These are phyloP conservation scores for Umbelopsis vinacea DNA, from an alignment of 192 early-diverging fungal species.

Conservation along the genomic window DNA sequence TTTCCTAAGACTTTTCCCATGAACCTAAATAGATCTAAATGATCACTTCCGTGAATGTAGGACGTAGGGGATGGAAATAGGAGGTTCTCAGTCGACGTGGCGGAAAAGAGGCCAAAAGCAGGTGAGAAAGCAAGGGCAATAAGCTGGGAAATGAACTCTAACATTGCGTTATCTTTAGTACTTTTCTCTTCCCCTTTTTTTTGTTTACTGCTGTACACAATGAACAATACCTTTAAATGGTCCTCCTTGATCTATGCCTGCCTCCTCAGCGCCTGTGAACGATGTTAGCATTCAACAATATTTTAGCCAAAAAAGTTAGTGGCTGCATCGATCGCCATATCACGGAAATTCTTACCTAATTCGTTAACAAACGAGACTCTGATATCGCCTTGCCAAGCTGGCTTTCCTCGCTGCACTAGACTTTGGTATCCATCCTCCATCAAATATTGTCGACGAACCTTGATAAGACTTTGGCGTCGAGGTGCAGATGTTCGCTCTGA, in stretches of 20 bases:
- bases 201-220: constrained; percentile 14
- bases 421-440: constrained; percentile 74
- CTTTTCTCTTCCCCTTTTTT: neutral
- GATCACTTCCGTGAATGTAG: constrained; percentile 36
- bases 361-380: constrained; percentile 58
- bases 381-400: constrained; percentile 51
- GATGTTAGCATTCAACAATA: no score
- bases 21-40: constrained; percentile 53
- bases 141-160: constrained; percentile 59
- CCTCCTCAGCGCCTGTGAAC: constrained; percentile 62
- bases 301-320: no score
- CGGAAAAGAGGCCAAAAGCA: constrained; percentile 52
- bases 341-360: constrained; percentile 27
- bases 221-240: constrained; percentile 77
- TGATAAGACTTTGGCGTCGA: constrained; percentile 38
- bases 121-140: constrained; percentile 58
- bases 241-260: constrained; percentile 84
- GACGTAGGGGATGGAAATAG: constrained; percentile 55
- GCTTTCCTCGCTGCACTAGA: constrained; percentile 51
- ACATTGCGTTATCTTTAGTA: neutral
- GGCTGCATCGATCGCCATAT: no score
- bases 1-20: constrained; percentile 68
- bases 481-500: constrained; percentile 54
- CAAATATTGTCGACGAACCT: constrained; percentile 64
- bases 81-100: constrained; percentile 47